A percentile compares a stretch with the other conserved stretches of the same genome.
These are phyloP conservation scores for Cyberlindnera petersonii DNA, from an alignment of 805 yeast species.

Conservation along the genomic window DNA sequence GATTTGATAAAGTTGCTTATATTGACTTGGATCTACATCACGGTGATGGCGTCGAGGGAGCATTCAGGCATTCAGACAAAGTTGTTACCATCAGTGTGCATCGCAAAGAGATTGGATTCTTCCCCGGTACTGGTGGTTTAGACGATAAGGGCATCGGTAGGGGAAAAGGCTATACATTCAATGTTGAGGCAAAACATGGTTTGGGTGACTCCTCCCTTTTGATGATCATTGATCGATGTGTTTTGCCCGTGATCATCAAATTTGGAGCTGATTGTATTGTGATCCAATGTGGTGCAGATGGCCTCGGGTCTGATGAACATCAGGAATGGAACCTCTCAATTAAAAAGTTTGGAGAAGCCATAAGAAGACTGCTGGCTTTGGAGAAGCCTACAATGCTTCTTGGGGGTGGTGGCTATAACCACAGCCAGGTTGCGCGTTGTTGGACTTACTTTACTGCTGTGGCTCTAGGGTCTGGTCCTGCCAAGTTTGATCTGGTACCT, in stretches of 20 bases:
- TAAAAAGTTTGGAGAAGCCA: slow-evolving; percentile 39
- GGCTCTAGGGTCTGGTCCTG: slow-evolving; percentile 9
- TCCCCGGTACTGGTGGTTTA: slow-evolving; percentile 63
- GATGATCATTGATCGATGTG: slow-evolving; percentile 36
- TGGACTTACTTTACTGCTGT: slow-evolving; percentile 40
- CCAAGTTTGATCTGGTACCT: slow-evolving; percentile 46
- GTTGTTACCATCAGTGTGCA: slow-evolving; percentile 65
- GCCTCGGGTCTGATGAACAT: slow-evolving; percentile 59
- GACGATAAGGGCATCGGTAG: slow-evolving; percentile 35
- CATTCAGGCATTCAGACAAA: slow-evolving; percentile 51
- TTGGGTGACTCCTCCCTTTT: slow-evolving; percentile 42
- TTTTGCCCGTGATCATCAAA: slow-evolving; percentile 38
- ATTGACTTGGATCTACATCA: slow-evolving; percentile 75
- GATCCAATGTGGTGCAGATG: slow-evolving; percentile 73
- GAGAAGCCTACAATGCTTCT: slow-evolving; percentile 43
- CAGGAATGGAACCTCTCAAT: slow-evolving; percentile 68
- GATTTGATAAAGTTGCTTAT: slow-evolving; percentile 48
- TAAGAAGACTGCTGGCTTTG: slow-evolving; percentile 30
- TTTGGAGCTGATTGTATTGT: slow-evolving; percentile 52
- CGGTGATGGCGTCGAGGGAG: slow-evolving; percentile 75
- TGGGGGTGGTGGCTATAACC: slow-evolving; percentile 81
- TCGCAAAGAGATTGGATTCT: slow-evolving; percentile 61
- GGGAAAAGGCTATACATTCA: slow-evolving; percentile 38
- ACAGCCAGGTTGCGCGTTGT: slow-evolving; percentile 54
- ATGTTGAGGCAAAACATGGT: slow-evolving; percentile 58